These are phyloP conservation scores for Aspergillus fructus DNA, from an alignment of 2,329 filamentous ascomycete species.

Conservation along the genomic window DNA sequence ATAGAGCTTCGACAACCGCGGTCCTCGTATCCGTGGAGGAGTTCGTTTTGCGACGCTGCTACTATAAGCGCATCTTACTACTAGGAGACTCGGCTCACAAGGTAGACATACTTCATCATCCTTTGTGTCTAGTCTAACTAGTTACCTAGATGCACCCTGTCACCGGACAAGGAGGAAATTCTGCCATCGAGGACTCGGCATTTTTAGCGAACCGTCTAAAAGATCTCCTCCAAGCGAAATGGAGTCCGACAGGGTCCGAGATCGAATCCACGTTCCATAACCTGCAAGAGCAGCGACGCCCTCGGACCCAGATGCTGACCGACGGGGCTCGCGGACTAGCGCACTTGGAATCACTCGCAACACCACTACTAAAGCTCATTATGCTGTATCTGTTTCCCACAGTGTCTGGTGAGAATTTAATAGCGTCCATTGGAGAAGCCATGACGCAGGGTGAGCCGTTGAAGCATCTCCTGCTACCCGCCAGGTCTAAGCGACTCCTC, in stretches of 20 bases:
- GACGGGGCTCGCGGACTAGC: neutral
- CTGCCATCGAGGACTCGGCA: constrained; percentile 19
- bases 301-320: neutral
- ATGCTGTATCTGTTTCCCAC: neutral
- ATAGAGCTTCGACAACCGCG: constrained; percentile 21
- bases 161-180: constrained; percentile 19
- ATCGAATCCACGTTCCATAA: neutral
- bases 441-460: neutral
- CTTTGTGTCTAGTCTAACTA: neutral
- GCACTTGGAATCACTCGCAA: neutral
- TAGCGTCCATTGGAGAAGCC: neutral
- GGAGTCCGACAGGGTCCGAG: neutral
- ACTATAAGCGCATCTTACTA: constrained; percentile 39
- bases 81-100: constrained; percentile 48
- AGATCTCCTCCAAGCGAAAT: neutral
- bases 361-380: neutral
- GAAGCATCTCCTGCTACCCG: neutral
- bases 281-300: neutral
- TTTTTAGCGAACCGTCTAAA: constrained; percentile 16
- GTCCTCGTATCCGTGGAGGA: constrained; percentile 35
- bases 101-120: constrained; percentile 17
- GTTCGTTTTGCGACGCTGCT: constrained; percentile 40
- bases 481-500: neutral
- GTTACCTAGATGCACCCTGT: constrained; percentile 16
- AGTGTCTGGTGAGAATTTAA: neutral